Evolutionary conservation across 108 stramenopile genomes (phyloP).

Genomic region (Cyclotella distinguenda): DNA sequence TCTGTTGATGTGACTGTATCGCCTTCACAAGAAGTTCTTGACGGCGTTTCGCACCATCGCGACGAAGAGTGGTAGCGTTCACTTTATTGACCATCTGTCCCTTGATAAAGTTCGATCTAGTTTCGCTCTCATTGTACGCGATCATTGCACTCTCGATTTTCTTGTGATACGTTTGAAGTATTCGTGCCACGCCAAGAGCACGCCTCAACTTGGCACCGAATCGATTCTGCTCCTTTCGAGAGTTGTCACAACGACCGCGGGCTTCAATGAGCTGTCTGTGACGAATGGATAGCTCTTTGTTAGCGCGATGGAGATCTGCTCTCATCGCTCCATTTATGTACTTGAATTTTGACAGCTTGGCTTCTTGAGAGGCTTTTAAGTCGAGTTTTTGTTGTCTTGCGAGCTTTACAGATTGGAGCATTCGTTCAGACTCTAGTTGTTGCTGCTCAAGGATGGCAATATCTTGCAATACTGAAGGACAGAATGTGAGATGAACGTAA

Average conservation of each 20-base stretch:
- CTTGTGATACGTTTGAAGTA: constrained; percentile 36
- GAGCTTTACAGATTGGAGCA: constrained; percentile 56
- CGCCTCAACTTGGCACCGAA: constrained; percentile 62
- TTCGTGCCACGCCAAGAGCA: constrained; percentile 49
- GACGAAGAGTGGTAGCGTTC: constrained; percentile 18
- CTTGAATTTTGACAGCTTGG: constrained; percentile 64
- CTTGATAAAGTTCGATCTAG: constrained; percentile 40
- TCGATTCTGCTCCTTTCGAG: constrained; percentile 49
- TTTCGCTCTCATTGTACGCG: constrained; percentile 38
- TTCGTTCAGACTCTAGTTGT: constrained; percentile 74
- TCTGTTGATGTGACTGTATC: constrained; percentile 39
- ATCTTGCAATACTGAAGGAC: constrained; percentile 64
- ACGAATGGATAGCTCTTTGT: constrained; percentile 51
- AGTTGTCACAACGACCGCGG: constrained; percentile 34
- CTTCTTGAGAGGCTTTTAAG: constrained; percentile 52
- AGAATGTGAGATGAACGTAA: neutral
- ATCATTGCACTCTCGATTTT: constrained; percentile 55
- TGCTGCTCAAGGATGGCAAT: constrained; percentile 80
- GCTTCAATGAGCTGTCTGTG: constrained; percentile 58
- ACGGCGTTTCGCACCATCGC: constrained; percentile 40
- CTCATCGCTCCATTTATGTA: constrained; percentile 71
- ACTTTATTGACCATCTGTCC: constrained; percentile 34
- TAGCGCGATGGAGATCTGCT: constrained; percentile 53
- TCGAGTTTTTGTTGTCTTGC: constrained; percentile 59
- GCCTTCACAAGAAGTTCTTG: constrained; percentile 46